A percentile compares a stretch with the other conserved stretches of the same genome.
Evolutionary conservation across 2,329 filamentous ascomycete species (phyloP).

Genomic region (Parascedosporium putredinis): DNA sequence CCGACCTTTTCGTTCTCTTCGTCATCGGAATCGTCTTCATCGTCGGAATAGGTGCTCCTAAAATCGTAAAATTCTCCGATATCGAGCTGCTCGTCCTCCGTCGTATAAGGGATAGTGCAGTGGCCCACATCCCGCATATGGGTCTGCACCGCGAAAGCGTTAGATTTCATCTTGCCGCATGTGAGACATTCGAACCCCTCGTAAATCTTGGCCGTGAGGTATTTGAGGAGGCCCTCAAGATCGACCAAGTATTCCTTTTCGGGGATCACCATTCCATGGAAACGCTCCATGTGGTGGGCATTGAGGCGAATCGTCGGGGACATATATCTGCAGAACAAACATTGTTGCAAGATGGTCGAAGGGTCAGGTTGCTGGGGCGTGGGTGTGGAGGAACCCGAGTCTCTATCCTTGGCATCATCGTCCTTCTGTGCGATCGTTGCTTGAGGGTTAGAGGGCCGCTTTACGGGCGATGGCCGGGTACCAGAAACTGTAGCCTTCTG

Average conservation of each 20-base stretch:
- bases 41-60: constrained; percentile 86
- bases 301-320: constrained; percentile 70
- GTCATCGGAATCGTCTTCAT: constrained; percentile 42
- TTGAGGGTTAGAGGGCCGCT: constrained; percentile 42
- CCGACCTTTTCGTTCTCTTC: constrained; percentile 38
- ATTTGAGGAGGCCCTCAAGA: constrained; percentile 66
- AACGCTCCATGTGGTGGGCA: constrained; percentile 78
- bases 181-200: constrained; percentile 76
- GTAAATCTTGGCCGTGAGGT: constrained; percentile 70
- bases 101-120: constrained; percentile 89
- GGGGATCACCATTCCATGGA: constrained; percentile 92
- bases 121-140: constrained; percentile 97
- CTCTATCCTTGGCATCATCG: constrained; percentile 25
- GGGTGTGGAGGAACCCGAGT: constrained; percentile 30
- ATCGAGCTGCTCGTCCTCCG: constrained; percentile 81
- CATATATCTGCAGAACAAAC: constrained; percentile 86
- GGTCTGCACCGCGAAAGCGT: constrained; percentile 72
- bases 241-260: constrained; percentile 78
- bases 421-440: constrained; percentile 36
- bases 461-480: constrained; percentile 38
- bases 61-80: constrained; percentile 98
- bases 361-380: constrained; percentile 20
- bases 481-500: constrained; percentile 60
- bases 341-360: constrained; percentile 41
- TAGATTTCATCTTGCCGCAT: constrained; percentile 75